phyloP scores from a whole-genome alignment of 345 rosid species.

The Linum usitatissimum region DNA sequence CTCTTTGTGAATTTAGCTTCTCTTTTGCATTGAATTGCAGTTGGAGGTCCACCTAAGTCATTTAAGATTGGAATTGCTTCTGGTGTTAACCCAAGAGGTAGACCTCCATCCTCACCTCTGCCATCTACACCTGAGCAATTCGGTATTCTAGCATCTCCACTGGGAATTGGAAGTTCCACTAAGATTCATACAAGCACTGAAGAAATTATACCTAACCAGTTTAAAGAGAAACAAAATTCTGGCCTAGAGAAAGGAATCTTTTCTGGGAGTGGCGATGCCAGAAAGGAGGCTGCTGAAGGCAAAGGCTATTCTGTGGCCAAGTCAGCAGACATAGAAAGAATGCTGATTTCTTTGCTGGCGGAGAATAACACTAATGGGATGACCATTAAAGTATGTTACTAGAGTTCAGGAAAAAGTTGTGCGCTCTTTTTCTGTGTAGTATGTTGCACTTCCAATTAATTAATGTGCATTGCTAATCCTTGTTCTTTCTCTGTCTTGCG shows the following conservation, averaged over 20 bases:
- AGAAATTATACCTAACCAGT: slow-evolving; percentile 26
- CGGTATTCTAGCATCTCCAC: slow-evolving; percentile 40
- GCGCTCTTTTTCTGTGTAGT: too few species aligned
- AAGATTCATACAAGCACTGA: slow-evolving; percentile 32
- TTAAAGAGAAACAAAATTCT: slow-evolving; percentile 41
- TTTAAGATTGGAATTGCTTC: slow-evolving; percentile 39
- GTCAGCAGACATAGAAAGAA: slow-evolving; percentile 51
- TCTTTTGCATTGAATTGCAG: slow-evolving; percentile 20
- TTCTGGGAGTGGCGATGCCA: slow-evolving; percentile 26
- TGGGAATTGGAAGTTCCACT: slow-evolving; percentile 35
- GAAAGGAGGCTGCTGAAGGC: slow-evolving; percentile 32
- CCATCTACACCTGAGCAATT: slow-evolving; percentile 50
- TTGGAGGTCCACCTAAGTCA: slow-evolving; percentile 37
- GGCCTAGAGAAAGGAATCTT: slow-evolving; percentile 45
- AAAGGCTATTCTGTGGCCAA: slow-evolving; percentile 34
- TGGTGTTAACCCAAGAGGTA: slow-evolving; percentile 34
- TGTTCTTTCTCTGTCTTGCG: neutral
- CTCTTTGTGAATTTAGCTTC: slow-evolving; percentile 1
- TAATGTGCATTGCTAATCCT: neutral
- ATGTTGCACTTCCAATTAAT: neutral
- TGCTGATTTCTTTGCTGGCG: slow-evolving; percentile 46
- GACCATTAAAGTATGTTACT: slow-evolving; percentile 61
- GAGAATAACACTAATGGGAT: slow-evolving; percentile 60
- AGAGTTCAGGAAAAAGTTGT: neutral
- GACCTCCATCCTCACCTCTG: slow-evolving; percentile 60